Evolutionary conservation across 2,329 filamentous ascomycete species (phyloP), one percentile per base, ranked within the genome.

Genomic region (Talaromyces funiculosus): DNA sequence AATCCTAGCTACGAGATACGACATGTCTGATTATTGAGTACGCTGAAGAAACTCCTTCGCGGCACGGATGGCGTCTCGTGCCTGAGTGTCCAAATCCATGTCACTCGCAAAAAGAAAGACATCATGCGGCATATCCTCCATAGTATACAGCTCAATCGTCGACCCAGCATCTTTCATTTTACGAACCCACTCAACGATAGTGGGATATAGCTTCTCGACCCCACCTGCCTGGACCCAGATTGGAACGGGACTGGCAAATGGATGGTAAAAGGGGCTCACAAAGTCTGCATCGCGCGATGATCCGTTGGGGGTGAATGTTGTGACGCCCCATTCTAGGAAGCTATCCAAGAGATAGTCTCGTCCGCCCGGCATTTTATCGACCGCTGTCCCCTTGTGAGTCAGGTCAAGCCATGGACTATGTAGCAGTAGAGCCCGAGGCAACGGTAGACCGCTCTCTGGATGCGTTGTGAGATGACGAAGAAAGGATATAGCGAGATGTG

Each of bases 391-490:
- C 22, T 47, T 31, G 3, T 12, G 29, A 24, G 56, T 58, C n/a
- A 58, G 24, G 26, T 58, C 56, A 22, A 58, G 42, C 56, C 56
- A 58, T 16, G 56, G 56, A 8, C 56, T 58, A 31, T 58, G 56
- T 22, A 58, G 22, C 26, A 58, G 12, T 6, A 58, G 22, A 2
- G 42, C 42, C 2, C 56, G 56, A 35, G 56, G 56, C n/a, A 58
- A 37, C 22, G 56, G 43, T 16, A 51, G 3, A 8, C 56, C 56
- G 8, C 3, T 26, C 10, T 58, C 42, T 10, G 56, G 56, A 18
- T 57, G 61, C 16, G 64, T 47, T 14, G 60, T 59, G 0, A 68
- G 63, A 58, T 69, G 68, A 4, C 66, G 66, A 4, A 69, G 61
- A 6, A 69, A 49, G 5, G 58, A 62, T 6, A 69, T 31, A 1